Evolutionary conservation across 2,329 filamentous ascomycete species (phyloP), one percentile per base, ranked within the genome.

Genomic region (Clarireedia paspali): DNA sequence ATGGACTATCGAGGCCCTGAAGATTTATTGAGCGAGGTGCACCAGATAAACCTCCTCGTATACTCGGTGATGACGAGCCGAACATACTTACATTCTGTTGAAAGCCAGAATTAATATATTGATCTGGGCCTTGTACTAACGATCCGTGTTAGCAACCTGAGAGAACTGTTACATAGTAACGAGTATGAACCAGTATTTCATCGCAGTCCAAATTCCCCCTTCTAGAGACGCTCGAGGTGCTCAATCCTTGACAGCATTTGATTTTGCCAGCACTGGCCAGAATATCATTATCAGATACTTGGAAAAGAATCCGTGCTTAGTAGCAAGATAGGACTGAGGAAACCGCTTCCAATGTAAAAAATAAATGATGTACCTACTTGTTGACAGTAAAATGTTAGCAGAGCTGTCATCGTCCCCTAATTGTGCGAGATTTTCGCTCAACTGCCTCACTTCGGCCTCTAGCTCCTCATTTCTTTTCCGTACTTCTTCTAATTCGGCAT

Each of bases 381-480:
- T 36, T 30, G 46, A 17, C 23, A 34, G n/a, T 34, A 23, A 26
- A 34, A 44, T 38, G 4, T n/a, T 47, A 24, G 17, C 15, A 36
- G 58, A 40, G 40, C 54, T 61, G n/a, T 57, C 56, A 23, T 60
- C 62, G 10, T 40, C 20, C 26, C 26, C 40, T n/a, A 45, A 50
- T 17, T 53, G 57, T 26, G 39, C 51, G 17, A 64, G 26, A n/a
- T 36, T 45, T 68, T 62, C 60, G 46, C 44, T 63, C 34, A 67
- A 55, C 26, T 50, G 47, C 40, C 51, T 61, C 38, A 82, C 67
- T 68, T 83, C 78, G 27, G 77, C 73, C 66, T 83, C 78, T 49
- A 83, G 74, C 36, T 72, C 73, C 63, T 75, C 75, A 68, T 82
- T 82, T 59, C 74, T 74, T 60, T 73, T 73, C 47, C 79, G 68